phyloP scores from a whole-genome alignment of 768 basidiomycete genomes.

The Dentipellis sp. region DNA sequence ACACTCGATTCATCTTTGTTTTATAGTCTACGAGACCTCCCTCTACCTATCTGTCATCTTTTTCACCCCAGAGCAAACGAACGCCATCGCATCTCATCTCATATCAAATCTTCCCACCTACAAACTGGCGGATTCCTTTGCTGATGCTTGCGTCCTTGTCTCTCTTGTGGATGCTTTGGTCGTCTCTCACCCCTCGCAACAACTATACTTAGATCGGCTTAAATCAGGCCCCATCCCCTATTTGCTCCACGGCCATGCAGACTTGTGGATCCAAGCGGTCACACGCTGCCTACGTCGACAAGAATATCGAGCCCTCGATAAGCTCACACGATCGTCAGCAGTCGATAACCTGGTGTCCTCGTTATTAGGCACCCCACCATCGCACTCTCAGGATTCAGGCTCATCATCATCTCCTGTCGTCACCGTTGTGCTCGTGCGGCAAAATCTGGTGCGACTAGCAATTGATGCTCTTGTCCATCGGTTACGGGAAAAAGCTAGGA shows the following conservation, averaged over 20 bases:
- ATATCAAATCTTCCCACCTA: neutral
- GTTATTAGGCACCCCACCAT: too few species aligned
- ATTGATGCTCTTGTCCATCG: neutral
- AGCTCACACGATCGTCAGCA: neutral
- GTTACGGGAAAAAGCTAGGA: neutral
- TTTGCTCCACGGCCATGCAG: neutral
- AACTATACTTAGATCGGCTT: neutral
- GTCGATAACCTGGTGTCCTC: too few species aligned
- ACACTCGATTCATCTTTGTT: neutral
- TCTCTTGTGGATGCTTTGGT: neutral
- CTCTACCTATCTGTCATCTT: neutral
- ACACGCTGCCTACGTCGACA: neutral
- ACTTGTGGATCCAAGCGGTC: neutral
- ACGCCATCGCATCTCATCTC: neutral
- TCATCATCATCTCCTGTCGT: neutral
- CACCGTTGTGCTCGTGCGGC: neutral
- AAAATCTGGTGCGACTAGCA: neutral
- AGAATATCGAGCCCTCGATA: neutral
- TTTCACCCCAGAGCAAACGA: neutral
- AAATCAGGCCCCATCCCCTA: neutral
- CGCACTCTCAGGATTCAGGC: too few species aligned
- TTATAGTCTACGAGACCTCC: slow-evolving; percentile 65
- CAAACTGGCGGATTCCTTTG: too few species aligned
- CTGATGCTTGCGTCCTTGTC: neutral
- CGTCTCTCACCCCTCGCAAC: neutral